These are phyloP conservation scores for Paramarasmius palmivorus DNA, from an alignment of 1,284 basidiomycete species.

Conservation along the genomic window DNA sequence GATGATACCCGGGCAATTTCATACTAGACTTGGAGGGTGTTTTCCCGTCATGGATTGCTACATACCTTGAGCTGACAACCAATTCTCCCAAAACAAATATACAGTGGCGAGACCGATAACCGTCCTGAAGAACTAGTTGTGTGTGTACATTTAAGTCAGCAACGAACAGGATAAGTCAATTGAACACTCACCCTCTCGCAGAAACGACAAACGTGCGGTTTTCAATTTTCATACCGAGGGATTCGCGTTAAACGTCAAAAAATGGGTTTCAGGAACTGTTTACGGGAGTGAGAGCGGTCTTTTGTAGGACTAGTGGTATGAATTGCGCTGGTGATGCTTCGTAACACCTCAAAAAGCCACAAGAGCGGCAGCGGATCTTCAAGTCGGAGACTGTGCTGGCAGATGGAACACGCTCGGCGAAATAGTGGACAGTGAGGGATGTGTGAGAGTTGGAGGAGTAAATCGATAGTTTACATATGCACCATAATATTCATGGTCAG, in stretches of 20 bases:
- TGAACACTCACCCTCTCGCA: slow-evolving; percentile 45
- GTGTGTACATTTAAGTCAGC: background rate
- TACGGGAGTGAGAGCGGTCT: background rate
- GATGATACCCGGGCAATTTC: slow-evolving; percentile 8
- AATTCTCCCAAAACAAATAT: no score
- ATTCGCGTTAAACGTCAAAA: background rate
- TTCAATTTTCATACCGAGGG: slow-evolving; percentile 48
- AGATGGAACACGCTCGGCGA: no score
- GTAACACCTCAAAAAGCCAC: no score
- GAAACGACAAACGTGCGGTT: slow-evolving; percentile 53
- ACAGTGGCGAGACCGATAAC: slow-evolving; percentile 55
- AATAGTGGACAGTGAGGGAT: no score
- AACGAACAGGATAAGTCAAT: background rate
- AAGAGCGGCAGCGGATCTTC: no score
- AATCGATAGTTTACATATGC: no score
- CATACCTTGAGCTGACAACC: slow-evolving; percentile 41
- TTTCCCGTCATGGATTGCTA: slow-evolving; percentile 51
- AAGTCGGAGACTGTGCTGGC: no score
- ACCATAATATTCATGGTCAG: no score
- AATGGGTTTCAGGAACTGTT: no score
- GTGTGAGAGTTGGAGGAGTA: no score
- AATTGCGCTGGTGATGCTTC: background rate
- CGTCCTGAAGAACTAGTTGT: slow-evolving; percentile 56
- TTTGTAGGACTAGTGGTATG: background rate
- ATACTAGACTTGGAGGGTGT: slow-evolving; percentile 27